Base-by-base conservation (phyloP, 2,329 filamentous ascomycete species). In the Ilyonectria robusta region DNA sequence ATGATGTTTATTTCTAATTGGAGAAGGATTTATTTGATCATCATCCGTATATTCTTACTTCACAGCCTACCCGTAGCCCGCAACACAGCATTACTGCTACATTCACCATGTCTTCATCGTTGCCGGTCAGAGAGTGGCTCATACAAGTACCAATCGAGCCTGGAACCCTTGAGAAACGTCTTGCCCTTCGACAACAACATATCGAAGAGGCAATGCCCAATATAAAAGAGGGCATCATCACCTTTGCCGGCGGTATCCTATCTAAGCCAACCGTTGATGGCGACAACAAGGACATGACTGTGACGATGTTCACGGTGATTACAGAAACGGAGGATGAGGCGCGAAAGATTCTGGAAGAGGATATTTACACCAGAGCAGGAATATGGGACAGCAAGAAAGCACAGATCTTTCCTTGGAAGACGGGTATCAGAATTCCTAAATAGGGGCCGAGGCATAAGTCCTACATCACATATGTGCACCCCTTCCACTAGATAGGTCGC, bases 321-420 rank as follows among this genome's bases (percentile, higher is more conserved):
- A 44, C 40, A 17, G 33, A 60, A 2, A 60, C 57, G 17, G 46
- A 60, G 23, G 57, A 50, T 7, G 19, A 51, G 19, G 57, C 57
- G 11, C 31, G 46, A 17, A 60, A 60, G 17, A 60, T 60, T 19
- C 6, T 60, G n/a, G 46, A 60, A 31, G 31, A 60, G 13, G 57
- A 60, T 29, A 50, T 60, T 5, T 60, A 60, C 26, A 60, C 46
- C 3, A 60, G 6, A 23, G 46, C 35, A 8, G 47, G 47, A 2
- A 23, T 60, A 3, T 60, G 57, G 57, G 21, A 60, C 23, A 26
- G 44, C 3, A 42, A 60, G 9, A 40, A 51, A 21, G 57, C 57
- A 31, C 31, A 60, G 7, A 60, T 60, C 40, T 51, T 51, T 8
- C 57, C 57, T 11, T 60, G 57, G 57, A 60, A 60, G 33, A 60